phyloP scores from a whole-genome alignment of 2,329 filamentous ascomycete species.

The Paraphoma sp. region DNA sequence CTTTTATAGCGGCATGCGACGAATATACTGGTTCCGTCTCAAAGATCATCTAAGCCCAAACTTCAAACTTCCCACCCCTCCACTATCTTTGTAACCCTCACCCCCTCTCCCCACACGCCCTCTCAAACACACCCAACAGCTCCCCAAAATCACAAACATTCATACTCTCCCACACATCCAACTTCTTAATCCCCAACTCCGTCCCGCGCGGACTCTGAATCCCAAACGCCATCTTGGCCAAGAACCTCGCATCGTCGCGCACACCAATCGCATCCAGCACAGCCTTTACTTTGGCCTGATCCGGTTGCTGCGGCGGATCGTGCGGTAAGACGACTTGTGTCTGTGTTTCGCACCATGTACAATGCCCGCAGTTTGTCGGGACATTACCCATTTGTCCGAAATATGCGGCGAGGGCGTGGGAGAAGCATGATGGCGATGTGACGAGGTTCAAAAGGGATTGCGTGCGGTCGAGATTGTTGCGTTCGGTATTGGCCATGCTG shows the following conservation, averaged over 20 bases:
- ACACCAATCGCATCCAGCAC: constrained; percentile 55
- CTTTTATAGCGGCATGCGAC: background rate
- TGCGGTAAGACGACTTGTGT: constrained; percentile 46
- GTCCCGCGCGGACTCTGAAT: constrained; percentile 65
- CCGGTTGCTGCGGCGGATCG: constrained; percentile 48
- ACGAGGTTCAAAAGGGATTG: constrained; percentile 61
- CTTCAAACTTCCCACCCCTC: background rate
- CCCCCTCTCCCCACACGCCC: constrained; percentile 10
- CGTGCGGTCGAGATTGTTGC: constrained; percentile 60
- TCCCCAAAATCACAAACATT: constrained; percentile 60
- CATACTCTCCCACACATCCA: constrained; percentile 59
- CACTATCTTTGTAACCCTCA: no score
- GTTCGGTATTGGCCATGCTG: constrained; percentile 60
- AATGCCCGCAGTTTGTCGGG: constrained; percentile 61
- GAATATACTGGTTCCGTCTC: background rate
- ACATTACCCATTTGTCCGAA: constrained; percentile 58
- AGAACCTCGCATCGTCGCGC: constrained; percentile 64
- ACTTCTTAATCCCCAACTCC: constrained; percentile 56
- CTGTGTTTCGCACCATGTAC: constrained; percentile 56
- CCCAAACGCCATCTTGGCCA: constrained; percentile 67
- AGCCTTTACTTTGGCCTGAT: constrained; percentile 49
- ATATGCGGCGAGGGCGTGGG: constrained; percentile 60
- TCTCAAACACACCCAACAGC: constrained; percentile 29
- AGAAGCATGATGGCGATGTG: constrained; percentile 60
- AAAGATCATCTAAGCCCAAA: no score